Base-by-base conservation (phyloP, 371 early-diverging fungal genomes). In the Syncephalastrum contaminatum region DNA sequence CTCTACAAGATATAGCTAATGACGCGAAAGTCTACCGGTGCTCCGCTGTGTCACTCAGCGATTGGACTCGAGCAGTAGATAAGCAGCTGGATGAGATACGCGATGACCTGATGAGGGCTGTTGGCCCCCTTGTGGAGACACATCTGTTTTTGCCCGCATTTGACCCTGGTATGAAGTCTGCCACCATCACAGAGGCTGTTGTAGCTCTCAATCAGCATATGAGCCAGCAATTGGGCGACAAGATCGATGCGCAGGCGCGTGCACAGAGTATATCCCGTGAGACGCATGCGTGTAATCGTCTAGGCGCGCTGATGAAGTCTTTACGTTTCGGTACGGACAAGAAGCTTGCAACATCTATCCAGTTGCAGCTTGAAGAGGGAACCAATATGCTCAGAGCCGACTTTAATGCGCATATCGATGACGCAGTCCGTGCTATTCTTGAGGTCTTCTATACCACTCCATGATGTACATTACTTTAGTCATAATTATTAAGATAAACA, bases 1-100 rank as follows among this genome's bases (percentile, higher is more conserved):
- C 10, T 30, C 2, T 30, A 5, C 2, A 8, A 30, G 3, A 10
- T 1, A 30, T 5, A 30, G 10, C 36, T 27, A 36, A 21, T 44
- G 49, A 20, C 27, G 19, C 15, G 48, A 47, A 52, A 53, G 21
- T 13, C 41, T 48, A 60, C 63, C 30, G 41, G 52, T 27, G 58
- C 41, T 62, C 53, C 30, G 49, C 43, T 24, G 51, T 30, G 56
- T 15, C 66, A 44, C 51, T 63, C 51, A 36, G 60, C 54, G 21
- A 61, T 19, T 66, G 42, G 60, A 30, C 36, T 10, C 36, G 10
- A 8, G 36, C 36, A 10, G 10, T 30, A 2, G 10, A 30, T 8
- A 30, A 56, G 21, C 72, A 72, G 20, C 58, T 72, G 18, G 61
- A 63, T 12, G 61, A 61, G 48, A 63, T 72, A 54, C 63, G 72